phyloP scores from a whole-genome alignment of 2,329 filamentous ascomycete species.

The Aspergillus sp. region DNA sequence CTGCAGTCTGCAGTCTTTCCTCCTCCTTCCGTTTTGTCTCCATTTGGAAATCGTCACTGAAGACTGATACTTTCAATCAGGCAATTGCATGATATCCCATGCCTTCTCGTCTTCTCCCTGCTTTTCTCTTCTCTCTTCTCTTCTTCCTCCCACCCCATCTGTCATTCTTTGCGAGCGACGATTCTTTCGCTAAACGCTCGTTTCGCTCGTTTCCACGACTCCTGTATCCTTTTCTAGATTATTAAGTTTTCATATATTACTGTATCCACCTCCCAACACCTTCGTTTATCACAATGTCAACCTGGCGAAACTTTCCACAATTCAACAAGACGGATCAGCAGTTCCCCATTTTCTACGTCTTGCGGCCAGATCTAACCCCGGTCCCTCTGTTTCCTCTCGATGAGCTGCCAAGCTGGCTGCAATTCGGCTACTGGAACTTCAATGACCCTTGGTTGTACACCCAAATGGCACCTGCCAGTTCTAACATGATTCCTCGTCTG shows the following conservation, averaged over 20 bases:
- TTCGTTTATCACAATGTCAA: not conserved
- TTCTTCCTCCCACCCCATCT: conserved; percentile 1
- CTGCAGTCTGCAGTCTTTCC: too few species aligned
- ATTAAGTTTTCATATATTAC: not conserved
- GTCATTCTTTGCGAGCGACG: conserved; percentile 2
- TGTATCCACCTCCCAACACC: conserved; percentile 1
- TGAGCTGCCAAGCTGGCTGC: conserved; percentile 36
- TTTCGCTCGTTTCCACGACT: conserved; percentile 5
- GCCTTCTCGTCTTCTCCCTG: not conserved
- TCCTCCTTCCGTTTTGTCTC: too few species aligned
- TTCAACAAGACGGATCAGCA: conserved; percentile 10
- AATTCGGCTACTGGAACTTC: conserved; percentile 21
- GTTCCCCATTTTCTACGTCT: conserved; percentile 35
- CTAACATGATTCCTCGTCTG: conserved; percentile 17
- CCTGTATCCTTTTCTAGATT: not conserved
- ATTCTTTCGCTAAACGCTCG: not conserved
- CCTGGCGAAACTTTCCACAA: not conserved
- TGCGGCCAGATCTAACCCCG: conserved; percentile 28
- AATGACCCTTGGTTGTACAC: conserved; percentile 10
- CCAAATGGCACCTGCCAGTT: conserved; percentile 18
- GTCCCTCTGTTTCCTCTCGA: conserved; percentile 40
- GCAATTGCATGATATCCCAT: too few species aligned
- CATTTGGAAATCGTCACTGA: too few species aligned
- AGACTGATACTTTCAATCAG: too few species aligned
- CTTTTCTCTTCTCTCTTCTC: conserved; percentile 1